Evolutionary conservation across 2,329 filamentous ascomycete genomes (phyloP), one percentile per base, ranked within the genome.

Genomic region (Zasmidium citrigriseum): DNA sequence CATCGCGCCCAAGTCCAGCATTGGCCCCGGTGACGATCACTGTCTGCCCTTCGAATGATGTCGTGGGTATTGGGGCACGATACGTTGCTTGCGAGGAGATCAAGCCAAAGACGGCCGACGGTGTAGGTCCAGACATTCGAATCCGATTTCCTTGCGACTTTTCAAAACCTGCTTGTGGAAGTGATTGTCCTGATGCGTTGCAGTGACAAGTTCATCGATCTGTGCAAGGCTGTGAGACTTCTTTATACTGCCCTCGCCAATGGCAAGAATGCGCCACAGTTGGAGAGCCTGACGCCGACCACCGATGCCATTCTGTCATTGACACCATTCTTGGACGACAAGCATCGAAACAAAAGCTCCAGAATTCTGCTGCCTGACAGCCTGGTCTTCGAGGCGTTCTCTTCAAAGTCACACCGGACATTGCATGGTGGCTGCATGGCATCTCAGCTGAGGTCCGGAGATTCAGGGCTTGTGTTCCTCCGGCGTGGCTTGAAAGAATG

Each of bases 11-110:
- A 9, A 64, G 62, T 12, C 79, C 79, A 1, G 71, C 70, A 58
- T 81, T 81, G 25, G 72, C 61, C 22, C 79, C 79, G 0, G 78
- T 81, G 21, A 81, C 67, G 29, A 81, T 77, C 24, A 79, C 65
- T 1, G 75, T 78, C 56, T 79, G 71, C 38, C 66, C 67, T 1
- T 69, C 56, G 59, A 70, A 67, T 14, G 14, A 41, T 9, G 5
- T 16, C 16, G 34, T 41, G 34, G 34, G 34, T 9, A 41, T 4
- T 11, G 34, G 34, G 14, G 34, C 34, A n/a, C 34, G 34, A n/a
- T 41, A 41, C 4, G 34, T 41, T 7, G 34, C 34, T 41, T 41
- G 34, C 7, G 34, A 41, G 34, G 34, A 41, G 34, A 41, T 11
- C 7, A 41, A n/a, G 5, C 34, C 34, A 4, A 41, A n/a, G 34